Percentiles rank a stretch among this genome's conserved stretches.
phyloP scores from a whole-genome alignment of 2,329 filamentous ascomycete genomes.

The Aspergillus nomiae region DNA sequence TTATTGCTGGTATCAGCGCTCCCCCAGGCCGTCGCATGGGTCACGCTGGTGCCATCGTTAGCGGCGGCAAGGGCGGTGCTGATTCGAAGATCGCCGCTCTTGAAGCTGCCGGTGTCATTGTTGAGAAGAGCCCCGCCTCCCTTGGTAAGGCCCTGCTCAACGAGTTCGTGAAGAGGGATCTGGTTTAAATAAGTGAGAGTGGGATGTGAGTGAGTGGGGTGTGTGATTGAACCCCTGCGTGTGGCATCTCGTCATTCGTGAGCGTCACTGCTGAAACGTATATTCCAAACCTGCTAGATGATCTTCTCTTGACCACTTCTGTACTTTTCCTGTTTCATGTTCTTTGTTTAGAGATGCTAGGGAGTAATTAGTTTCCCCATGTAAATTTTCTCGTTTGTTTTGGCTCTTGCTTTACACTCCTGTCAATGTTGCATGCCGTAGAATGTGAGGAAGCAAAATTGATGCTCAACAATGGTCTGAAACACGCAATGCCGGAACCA shows the following conservation, averaged over 20 bases:
- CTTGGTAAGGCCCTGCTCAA: slow-evolving; percentile 92
- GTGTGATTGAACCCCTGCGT: slow-evolving; percentile 6
- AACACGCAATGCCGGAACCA: too few relatives aligned
- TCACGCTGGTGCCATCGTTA: slow-evolving; percentile 97
- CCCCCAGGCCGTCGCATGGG: slow-evolving; percentile 97
- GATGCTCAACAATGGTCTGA: too few relatives aligned
- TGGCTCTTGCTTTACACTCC: neutral
- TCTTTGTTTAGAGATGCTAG: slow-evolving; percentile 36
- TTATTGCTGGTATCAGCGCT: slow-evolving; percentile 97
- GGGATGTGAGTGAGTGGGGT: slow-evolving; percentile 1
- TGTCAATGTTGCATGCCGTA: neutral
- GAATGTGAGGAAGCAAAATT: too few relatives aligned
- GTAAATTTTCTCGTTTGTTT: slow-evolving; percentile 21
- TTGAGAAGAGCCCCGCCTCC: slow-evolving; percentile 89
- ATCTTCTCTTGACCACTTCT: slow-evolving; percentile 22
- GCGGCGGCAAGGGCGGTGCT: slow-evolving; percentile 94
- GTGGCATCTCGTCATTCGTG: neutral
- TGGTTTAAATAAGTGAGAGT: slow-evolving; percentile 65
- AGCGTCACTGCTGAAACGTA: neutral
- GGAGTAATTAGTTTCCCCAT: slow-evolving; percentile 38
- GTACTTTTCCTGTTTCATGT: slow-evolving; percentile 25
- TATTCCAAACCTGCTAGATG: slow-evolving; percentile 5
- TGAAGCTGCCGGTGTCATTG: slow-evolving; percentile 88
- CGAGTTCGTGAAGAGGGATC: slow-evolving; percentile 93
- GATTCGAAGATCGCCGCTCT: slow-evolving; percentile 98